Conservation (phyloP, 1,284 basidiomycete genomes). For the Irpex sp. region DNA sequence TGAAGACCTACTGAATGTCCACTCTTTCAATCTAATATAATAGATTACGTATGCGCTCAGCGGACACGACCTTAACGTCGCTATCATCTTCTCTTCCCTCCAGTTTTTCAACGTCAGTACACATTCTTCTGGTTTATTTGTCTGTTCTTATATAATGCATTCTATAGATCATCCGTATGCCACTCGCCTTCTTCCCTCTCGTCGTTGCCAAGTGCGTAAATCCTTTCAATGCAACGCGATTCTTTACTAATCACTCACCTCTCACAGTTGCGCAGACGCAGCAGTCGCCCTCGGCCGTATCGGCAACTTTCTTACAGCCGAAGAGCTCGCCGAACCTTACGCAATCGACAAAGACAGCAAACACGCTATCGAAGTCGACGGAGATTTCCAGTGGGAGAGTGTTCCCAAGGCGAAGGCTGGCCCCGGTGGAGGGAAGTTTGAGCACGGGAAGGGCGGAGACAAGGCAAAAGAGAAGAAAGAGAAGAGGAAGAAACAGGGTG, state of each 20-base stretch:
- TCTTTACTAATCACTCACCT: neutral
- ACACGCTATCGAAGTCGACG: conserved; percentile 55
- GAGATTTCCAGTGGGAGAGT: conserved; percentile 68
- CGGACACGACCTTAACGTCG: conserved; percentile 63
- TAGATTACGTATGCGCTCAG: conserved; percentile 69
- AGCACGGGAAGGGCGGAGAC: conserved; percentile 2
- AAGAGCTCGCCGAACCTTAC: conserved; percentile 58
- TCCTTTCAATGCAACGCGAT: neutral
- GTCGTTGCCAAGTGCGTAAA: conserved; percentile 33
- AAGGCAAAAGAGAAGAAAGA: conserved; percentile 6
- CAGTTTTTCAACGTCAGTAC: conserved; percentile 69
- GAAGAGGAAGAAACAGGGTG: conserved; percentile 18
- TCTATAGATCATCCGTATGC: conserved; percentile 50
- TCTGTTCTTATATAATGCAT: neutral
- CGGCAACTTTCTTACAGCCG: conserved; percentile 55
- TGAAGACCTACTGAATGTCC: neutral
- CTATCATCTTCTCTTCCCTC: conserved; percentile 71
- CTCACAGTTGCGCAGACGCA: conserved; percentile 47
- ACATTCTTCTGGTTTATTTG: neutral
- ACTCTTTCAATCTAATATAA: too few species aligned
- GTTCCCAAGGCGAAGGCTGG: conserved; percentile 31
- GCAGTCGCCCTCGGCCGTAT: conserved; percentile 62
- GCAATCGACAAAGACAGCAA: conserved; percentile 39
- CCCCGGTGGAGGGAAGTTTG: conserved; percentile 19
- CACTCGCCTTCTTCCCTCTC: conserved; percentile 50